Evolutionary conservation across 2,329 filamentous ascomycete genomes (phyloP), one percentile per base, ranked within the genome.

Genomic region (Neonectria magnoliae): DNA sequence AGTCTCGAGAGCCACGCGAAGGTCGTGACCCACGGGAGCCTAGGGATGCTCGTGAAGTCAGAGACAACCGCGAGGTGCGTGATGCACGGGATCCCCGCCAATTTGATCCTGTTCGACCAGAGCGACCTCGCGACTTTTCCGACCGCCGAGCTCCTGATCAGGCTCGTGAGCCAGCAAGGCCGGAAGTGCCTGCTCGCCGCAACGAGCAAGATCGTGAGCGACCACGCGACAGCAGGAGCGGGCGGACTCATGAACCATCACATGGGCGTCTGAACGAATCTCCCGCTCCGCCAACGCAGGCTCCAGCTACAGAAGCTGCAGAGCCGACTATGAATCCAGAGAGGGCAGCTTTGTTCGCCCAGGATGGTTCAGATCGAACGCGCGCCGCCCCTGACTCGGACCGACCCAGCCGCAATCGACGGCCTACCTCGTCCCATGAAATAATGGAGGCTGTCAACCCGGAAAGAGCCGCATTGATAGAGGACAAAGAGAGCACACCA

Each of bases 251-350:
- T 18, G 77, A 79, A 22, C 61, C 61, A 13, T 59, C 61, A 0
- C 73, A 76, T 41, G 65, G 73, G 18, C 72, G 70, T 27, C 56
- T 71, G n/a, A 74, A 71, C 36, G 75, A 81, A 9, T 63, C 71
- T 2, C 62, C 75, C 18, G 67, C 73, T n/a, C 64, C 72, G 31
- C 57, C 76, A n/a, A 53, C 59, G 0, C 63, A 67, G 14, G 69
- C 77, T 38, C 58, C 76, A 38, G 63, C 62, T 14, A 31, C 67
- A 4, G 73, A 76, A 5, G 48, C 70, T 4, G 73, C 78, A 18
- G 86, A 85, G 11, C 84, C 85, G 8, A 78, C 79, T 9, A 84
- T 88, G 70, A 88, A 88, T 65, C 85, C 87, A 1, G 85, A 87
- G 56, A 81, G 87, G 61, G 84, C 85, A 31, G 81, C 85, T 9